phyloP scores from a whole-genome alignment of 1,139 yeast species.

The Saccharomyces hybrid region DNA sequence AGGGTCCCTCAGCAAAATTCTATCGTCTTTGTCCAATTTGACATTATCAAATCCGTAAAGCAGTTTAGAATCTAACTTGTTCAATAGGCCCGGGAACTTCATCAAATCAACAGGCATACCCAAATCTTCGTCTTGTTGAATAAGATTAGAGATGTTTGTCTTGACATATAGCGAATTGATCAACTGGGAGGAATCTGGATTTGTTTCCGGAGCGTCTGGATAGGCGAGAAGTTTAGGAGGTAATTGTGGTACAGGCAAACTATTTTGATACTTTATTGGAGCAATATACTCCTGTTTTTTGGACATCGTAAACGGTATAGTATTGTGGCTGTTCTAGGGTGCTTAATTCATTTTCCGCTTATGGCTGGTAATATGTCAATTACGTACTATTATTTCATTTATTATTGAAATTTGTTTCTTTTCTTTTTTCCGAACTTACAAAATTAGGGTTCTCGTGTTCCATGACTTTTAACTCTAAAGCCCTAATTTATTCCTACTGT shows the following conservation, averaged over 20 bases:
- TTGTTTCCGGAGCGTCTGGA: slow-evolving; percentile 37
- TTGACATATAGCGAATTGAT: slow-evolving; percentile 68
- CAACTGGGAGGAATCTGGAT: slow-evolving; percentile 53
- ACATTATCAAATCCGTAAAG: slow-evolving; percentile 36
- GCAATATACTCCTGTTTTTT: slow-evolving; percentile 82
- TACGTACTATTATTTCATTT: neutral
- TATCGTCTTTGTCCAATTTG: slow-evolving; percentile 67
- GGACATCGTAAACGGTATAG: slow-evolving; percentile 27
- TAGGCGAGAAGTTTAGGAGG: slow-evolving; percentile 77
- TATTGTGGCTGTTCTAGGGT: neutral
- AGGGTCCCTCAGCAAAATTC: slow-evolving; percentile 73
- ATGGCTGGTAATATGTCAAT: neutral
- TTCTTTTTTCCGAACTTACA: neutral
- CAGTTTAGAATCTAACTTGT: slow-evolving; percentile 47
- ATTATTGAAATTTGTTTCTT: neutral
- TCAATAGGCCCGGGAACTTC: slow-evolving; percentile 60
- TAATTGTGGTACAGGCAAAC: slow-evolving; percentile 90
- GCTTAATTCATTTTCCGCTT: neutral
- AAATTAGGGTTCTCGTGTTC: neutral
- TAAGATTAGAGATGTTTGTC: slow-evolving; percentile 59
- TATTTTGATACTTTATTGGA: slow-evolving; percentile 75
- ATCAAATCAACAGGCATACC: slow-evolving; percentile 79
- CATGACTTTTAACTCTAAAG: neutral
- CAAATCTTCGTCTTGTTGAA: slow-evolving; percentile 62
- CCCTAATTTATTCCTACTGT: neutral